These are phyloP conservation scores for Aleurites moluccanus DNA, from an alignment of 441 rosid genomes.

Conservation along the genomic window DNA sequence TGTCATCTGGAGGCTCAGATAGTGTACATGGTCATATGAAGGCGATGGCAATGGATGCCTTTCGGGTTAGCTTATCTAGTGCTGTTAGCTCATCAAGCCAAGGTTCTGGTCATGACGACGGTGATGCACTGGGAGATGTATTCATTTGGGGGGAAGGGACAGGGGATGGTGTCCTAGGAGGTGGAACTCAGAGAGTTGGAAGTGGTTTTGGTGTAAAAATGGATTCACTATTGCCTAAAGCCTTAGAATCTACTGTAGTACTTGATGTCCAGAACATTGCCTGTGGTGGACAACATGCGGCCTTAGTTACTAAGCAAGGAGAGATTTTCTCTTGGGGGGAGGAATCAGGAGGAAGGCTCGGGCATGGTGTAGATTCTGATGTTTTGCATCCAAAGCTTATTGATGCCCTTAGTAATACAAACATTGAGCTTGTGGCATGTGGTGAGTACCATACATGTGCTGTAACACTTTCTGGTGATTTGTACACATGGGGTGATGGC, in stretches of 20 bases:
- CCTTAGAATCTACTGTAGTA: slow-evolving; percentile 90
- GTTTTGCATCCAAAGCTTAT: slow-evolving; percentile 84
- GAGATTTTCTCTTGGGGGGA: slow-evolving; percentile 94
- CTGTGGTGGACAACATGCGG: slow-evolving; percentile 90
- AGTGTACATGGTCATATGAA: slow-evolving; percentile 78
- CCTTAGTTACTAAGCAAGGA: slow-evolving; percentile 93
- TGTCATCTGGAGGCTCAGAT: slow-evolving; percentile 91
- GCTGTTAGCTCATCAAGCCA: slow-evolving; percentile 98
- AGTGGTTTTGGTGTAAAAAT: slow-evolving; percentile 53
- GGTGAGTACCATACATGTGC: slow-evolving; percentile 96
- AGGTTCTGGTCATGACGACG: slow-evolving; percentile 99
- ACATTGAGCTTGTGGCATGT: slow-evolving; percentile 91
- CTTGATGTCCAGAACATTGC: slow-evolving; percentile 93
- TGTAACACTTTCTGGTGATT: slow-evolving; percentile 95
- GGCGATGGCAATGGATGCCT: slow-evolving; percentile 63
- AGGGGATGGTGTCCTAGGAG: slow-evolving; percentile 88
- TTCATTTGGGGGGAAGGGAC: slow-evolving; percentile 94
- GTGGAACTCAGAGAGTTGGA: slow-evolving; percentile 74
- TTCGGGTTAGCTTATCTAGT: slow-evolving; percentile 95
- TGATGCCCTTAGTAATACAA: slow-evolving; percentile 72
- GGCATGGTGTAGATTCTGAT: slow-evolving; percentile 94
- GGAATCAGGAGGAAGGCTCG: slow-evolving; percentile 97
- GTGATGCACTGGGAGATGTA: slow-evolving; percentile 96
- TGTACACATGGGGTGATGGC: slow-evolving; percentile 97
- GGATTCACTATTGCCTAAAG: slow-evolving; percentile 87